These are phyloP conservation scores for Bretschneidera sinensis DNA, from an alignment of 345 rosid species.

Conservation along the genomic window DNA sequence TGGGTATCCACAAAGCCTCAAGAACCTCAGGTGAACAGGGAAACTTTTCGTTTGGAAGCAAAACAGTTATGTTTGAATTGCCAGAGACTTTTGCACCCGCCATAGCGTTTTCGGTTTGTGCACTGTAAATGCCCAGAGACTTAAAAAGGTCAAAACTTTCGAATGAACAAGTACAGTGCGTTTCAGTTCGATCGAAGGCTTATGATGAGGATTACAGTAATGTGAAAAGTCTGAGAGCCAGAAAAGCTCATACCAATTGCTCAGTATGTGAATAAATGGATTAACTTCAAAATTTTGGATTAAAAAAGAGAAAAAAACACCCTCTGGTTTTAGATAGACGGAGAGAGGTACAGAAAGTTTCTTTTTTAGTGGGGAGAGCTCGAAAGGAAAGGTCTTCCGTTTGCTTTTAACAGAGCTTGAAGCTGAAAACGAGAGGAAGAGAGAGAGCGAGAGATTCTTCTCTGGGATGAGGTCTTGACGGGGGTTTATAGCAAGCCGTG, in stretches of 20 bases:
- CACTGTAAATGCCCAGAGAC: not conserved
- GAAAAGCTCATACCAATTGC: conserved; percentile 13
- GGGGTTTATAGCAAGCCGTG: conserved; percentile 16
- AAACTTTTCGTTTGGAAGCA: conserved; percentile 26
- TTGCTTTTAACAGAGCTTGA: not conserved
- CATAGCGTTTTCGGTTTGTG: conserved; percentile 15
- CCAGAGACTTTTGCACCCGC: conserved; percentile 21
- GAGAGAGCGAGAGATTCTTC: conserved; percentile 13
- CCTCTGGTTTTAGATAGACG: not conserved
- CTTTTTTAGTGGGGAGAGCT: not conserved
- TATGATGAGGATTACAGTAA: conserved; percentile 12
- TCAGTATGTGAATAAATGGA: not conserved
- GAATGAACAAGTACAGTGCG: not conserved
- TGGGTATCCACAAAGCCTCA: conserved; percentile 38
- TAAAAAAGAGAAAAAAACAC: not conserved
- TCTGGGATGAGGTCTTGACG: not conserved
- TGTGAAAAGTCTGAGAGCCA: conserved; percentile 19
- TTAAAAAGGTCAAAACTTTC: not conserved
- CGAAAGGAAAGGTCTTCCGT: not conserved
- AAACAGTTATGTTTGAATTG: conserved; percentile 19
- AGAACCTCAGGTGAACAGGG: conserved; percentile 27
- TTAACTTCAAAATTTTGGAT: not conserved
- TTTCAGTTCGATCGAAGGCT: conserved; percentile 9
- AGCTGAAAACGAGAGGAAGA: not conserved
- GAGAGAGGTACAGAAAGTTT: not conserved